Base-by-base conservation (phyloP, 2,329 filamentous ascomycete genomes). In the Paraphoma sp. region DNA sequence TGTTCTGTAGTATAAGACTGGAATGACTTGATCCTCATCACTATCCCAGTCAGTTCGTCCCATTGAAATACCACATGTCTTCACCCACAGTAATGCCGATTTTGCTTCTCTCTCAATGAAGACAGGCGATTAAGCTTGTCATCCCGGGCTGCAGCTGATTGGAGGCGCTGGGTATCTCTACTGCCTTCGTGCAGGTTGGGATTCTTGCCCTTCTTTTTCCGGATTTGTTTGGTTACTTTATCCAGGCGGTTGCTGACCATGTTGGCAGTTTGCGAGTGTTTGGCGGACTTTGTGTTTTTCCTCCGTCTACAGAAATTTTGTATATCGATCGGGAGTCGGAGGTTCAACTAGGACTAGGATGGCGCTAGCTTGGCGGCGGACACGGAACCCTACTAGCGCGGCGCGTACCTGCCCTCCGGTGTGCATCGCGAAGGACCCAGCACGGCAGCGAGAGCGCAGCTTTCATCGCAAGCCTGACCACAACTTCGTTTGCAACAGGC, bases 171-270 rank as follows among this genome's bases (percentile, higher is more conserved):
- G 3, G 93, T 91, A 81, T 98, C 92, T 64, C 95, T 85, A 58
- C 93, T 97, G 75, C 92, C 92, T 77, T 93, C 90, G 72, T 98
- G 94, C 18, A 98, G 83, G 11, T 89, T 84, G 30, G 89, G 88
- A 45, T 92, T 84, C 40, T 87, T 87, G 63, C 87, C 87, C 64
- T 90, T 87, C 84, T 97, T 97, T 81, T 96, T 97, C 33, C 87
- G 82, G 63, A 98, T 94, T 63, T 92, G 87, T 80, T 98, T 98
- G 61, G 90, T 87, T 17, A 95, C 90, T 75, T 97, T 98, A 62
- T 87, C 81, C 6, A 97, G 80, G 44, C 89, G 86, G 72, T 87
- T 89, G 60, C 69, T 72, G 43, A 70, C 67, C 73, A 75, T 75
- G 44, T 64, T 64, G 60, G 41, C 18, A 38, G 17, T 57, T 47